Conservation (phyloP, 805 yeast species). For the Candida piceae region DNA sequence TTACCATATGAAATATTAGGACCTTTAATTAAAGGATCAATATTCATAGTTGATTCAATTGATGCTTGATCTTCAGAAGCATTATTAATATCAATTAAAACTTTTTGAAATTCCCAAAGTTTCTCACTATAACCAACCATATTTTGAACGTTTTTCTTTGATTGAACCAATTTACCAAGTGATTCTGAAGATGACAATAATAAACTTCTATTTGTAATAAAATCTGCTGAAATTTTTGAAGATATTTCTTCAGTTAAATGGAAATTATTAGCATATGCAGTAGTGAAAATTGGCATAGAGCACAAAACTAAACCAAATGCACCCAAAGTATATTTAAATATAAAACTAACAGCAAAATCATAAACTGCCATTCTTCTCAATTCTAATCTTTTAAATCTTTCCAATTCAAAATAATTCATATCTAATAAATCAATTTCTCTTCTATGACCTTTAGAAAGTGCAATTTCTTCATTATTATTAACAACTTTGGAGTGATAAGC, state of each 20-base stretch:
- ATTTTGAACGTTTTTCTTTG: slow-evolving; percentile 80
- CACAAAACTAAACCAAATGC: slow-evolving; percentile 88
- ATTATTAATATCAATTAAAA: slow-evolving; percentile 46
- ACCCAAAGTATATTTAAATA: slow-evolving; percentile 92
- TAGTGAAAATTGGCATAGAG: slow-evolving; percentile 74
- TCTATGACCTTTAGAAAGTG: slow-evolving; percentile 73
- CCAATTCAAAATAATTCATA: slow-evolving; percentile 74
- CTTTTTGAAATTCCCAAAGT: slow-evolving; percentile 63
- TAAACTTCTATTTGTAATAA: slow-evolving; percentile 82
- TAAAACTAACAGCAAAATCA: slow-evolving; percentile 80
- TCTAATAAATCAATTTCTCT: slow-evolving; percentile 77
- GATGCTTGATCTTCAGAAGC: slow-evolving; percentile 20
- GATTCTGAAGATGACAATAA: slow-evolving; percentile 82
- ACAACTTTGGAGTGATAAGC: slow-evolving; percentile 78
- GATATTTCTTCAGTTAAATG: slow-evolving; percentile 37
- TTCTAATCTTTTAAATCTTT: slow-evolving; percentile 70
- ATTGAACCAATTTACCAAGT: slow-evolving; percentile 77
- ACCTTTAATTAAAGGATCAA: slow-evolving; percentile 26
- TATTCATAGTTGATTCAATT: slow-evolving; percentile 12
- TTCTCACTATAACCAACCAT: slow-evolving; percentile 77
- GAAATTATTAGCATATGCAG: slow-evolving; percentile 31
- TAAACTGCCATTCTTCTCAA: slow-evolving; percentile 68
- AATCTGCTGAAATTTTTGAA: slow-evolving; percentile 60
- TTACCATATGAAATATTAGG: slow-evolving; percentile 41
- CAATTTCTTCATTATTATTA: slow-evolving; percentile 79